phyloP scores from a whole-genome alignment of 768 basidiomycete genomes.

The Boletus vinaceobasis region DNA sequence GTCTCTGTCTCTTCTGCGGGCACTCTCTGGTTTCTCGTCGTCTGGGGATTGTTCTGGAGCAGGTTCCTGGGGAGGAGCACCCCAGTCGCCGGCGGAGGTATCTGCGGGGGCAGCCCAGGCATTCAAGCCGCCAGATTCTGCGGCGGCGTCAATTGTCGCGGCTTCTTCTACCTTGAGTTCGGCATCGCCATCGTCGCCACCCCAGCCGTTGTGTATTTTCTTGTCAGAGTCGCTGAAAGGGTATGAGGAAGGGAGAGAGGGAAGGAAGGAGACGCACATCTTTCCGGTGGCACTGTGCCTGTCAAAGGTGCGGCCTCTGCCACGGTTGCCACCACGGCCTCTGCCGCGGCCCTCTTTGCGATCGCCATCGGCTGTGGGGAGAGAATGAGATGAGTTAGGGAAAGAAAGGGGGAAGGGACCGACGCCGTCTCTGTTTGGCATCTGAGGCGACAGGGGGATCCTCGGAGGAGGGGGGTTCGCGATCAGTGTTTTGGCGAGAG shows the following conservation, averaged over 20 bases:
- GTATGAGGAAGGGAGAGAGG: conserved; percentile 9
- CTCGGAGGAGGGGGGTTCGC: conserved; percentile 39
- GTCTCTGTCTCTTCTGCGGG: conserved; percentile 51
- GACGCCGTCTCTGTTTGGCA: conserved; percentile 31
- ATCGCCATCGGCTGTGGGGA: conserved; percentile 39
- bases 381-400: conserved; percentile 2
- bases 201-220: conserved; percentile 94
- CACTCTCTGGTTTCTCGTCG: conserved; percentile 37
- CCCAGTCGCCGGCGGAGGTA: conserved; percentile 36
- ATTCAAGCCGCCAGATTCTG: conserved; percentile 38
- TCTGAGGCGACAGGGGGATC: conserved; percentile 36
- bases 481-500: conserved; percentile 38
- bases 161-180: conserved; percentile 82
- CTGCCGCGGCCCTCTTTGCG: conserved; percentile 45
- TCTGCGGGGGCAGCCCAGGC: conserved; percentile 38
- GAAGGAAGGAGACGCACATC: conserved; percentile 48
- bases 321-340: conserved; percentile 44
- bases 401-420: conserved; percentile 8
- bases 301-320: conserved; percentile 76
- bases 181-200: conserved; percentile 80
- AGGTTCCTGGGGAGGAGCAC: conserved; percentile 28
- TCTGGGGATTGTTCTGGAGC: conserved; percentile 33
- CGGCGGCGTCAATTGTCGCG: conserved; percentile 66
- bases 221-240: conserved; percentile 82
- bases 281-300: conserved; percentile 85